Conservation (phyloP, 2,329 filamentous ascomycete genomes). For the Microsporum canis region DNA sequence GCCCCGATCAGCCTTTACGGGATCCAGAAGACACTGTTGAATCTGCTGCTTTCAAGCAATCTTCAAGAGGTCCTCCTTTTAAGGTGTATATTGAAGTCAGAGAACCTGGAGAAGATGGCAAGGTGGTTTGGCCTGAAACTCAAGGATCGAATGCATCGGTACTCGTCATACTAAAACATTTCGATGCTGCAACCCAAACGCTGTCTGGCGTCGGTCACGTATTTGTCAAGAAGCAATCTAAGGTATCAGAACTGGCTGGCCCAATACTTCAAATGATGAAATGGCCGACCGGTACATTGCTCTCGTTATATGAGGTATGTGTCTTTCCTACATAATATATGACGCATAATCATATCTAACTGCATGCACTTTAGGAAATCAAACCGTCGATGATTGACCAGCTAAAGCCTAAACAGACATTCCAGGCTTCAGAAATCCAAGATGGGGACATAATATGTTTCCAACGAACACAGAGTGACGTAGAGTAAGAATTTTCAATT, state of each 20-base stretch:
- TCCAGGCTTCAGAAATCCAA: constrained; percentile 86
- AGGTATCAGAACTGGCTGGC: constrained; percentile 71
- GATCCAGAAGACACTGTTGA: constrained; percentile 67
- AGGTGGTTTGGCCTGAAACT: constrained; percentile 53
- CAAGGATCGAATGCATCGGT: constrained; percentile 44
- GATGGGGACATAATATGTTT: constrained; percentile 97
- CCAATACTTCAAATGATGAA: constrained; percentile 71
- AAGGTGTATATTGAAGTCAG: constrained; percentile 79
- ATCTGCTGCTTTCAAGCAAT: constrained; percentile 59
- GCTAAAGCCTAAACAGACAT: constrained; percentile 80
- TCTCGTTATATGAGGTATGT: constrained; percentile 64
- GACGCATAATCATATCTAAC: constrained; percentile 14
- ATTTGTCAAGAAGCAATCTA: constrained; percentile 79
- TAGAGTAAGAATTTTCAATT: constrained; percentile 18
- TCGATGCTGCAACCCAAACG: constrained; percentile 65
- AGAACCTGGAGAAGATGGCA: constrained; percentile 57
- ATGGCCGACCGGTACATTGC: constrained; percentile 65
- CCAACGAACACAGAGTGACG: constrained; percentile 51
- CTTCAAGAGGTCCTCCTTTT: constrained; percentile 54
- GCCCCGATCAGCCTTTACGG: constrained; percentile 76
- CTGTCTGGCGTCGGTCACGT: constrained; percentile 69
- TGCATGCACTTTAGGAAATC: constrained; percentile 53
- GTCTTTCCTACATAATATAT: background rate
- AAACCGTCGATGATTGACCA: constrained; percentile 95
- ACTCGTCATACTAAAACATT: constrained; percentile 85